Base-by-base conservation (phyloP, 495 filamentous ascomycete species). In the Letharia columbiana region DNA sequence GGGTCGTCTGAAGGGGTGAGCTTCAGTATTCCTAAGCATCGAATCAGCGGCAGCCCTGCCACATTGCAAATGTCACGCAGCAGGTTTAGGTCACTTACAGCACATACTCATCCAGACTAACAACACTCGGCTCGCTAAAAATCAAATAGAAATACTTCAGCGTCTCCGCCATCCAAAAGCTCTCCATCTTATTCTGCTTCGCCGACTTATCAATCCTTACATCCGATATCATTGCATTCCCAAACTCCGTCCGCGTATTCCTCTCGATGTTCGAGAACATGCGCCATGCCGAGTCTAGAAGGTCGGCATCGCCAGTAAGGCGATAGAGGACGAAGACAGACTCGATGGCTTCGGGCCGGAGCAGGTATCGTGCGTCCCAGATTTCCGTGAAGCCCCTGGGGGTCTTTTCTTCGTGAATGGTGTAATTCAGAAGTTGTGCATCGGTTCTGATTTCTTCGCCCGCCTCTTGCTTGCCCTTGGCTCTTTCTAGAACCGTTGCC, bases 101-200 rank as follows among this genome's bases (percentile, higher is more conserved):
- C 49, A 89, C 85, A 76, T 83, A 90, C 23, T 87, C 82, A 73
- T 90, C 87, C 73, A 96, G 75, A 74, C 81, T 87, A 39, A 92
- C 76, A 60, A 86, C 73, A 67, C 83, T 79, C 7, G 88, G 86
- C 64, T 87, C 84, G 31, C 84, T 87, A 75, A 92, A 98, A 66
- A 96, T 81, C 67, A 97, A 73, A 70, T 94, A 98, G 67, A 96
- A 95, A 73, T 98, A 97, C 73, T 97, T 98, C 67, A 96, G 77
- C 23, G 91, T 94, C 76, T 96, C 91, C 9, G 90, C 87, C 63
- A 84, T 73, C 82, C 82, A 84, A 67, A 82, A 84, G 61, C 80
- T 83, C 71, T 84, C 82, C 82, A 84, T 84, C 39, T 79, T 77
- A 62, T 84, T 78, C 40, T 73, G 68, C 42, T 78, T 73, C 23